Base-by-base conservation (phyloP, 495 filamentous ascomycete species). In the Elaphomyces granulatus region DNA sequence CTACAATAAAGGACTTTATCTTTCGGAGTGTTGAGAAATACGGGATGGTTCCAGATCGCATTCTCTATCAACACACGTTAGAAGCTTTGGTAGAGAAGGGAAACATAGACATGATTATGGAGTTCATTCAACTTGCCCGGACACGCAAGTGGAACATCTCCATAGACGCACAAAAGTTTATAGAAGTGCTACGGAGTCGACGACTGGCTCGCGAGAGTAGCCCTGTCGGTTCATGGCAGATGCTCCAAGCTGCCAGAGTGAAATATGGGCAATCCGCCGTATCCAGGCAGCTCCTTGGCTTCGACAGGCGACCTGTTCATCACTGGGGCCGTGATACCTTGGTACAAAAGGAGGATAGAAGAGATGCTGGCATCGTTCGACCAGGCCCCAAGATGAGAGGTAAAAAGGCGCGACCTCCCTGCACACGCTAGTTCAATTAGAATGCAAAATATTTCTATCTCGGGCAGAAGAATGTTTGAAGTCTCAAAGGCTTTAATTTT, bases 201-300 rank as follows among this genome's bases (percentile, higher is more conserved):
- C 56, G 53, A 3, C 34, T 54, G 12, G 49, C 55, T 32, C 56
- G 62, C 38, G 54, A 58, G 36, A 41, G 52, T 1, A 47, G 53
- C 3, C 64, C 62, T 0, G 54, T 62, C 14, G 61, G 64, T 9
- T 49, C 60, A 36, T 68, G 63, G 62, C 55, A 60, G 15, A 62
- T 66, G 64, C 42, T 66, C 10, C 60, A 64, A 34, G 56, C 63
- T 3, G 61, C 64, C 4, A 60, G 57, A 30, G 40, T 51, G 6
- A 46, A 56, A 38, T 46, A 60, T 34, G 45, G 48, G n/a, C 45
- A 55, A 41, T 48, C 54, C 4, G 41, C 62, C 36, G 40, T 45
- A 28, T 61, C 57, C n/a, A 53, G 52, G 35, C 55, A 55, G n/a
- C 49, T 68, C 21, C 41, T 66, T 28, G 64, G 64, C 7, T 17